phyloP scores from a whole-genome alignment of 805 yeast species.

The Zygosaccharomyces kombuchaensis region DNA sequence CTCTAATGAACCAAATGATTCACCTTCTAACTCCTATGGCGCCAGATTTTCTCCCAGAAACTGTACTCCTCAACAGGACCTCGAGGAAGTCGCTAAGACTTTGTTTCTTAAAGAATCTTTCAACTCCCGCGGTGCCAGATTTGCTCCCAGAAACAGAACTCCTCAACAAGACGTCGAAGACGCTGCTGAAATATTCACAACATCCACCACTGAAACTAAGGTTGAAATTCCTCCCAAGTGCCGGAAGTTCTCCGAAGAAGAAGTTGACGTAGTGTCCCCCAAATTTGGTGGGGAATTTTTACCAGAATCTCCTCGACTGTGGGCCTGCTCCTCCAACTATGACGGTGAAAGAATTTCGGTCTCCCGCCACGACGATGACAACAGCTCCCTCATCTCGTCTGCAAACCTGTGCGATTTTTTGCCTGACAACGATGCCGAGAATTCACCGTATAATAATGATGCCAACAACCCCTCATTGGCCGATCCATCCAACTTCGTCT shows the following conservation, averaged over 20 bases:
- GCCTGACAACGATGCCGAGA: not conserved
- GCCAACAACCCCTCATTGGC: not conserved
- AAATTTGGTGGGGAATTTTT: not conserved
- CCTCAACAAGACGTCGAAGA: not conserved
- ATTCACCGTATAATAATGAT: not conserved
- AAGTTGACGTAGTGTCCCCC: not conserved
- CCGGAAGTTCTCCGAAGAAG: not conserved
- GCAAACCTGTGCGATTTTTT: not conserved
- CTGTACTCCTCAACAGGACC: not conserved
- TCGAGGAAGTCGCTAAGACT: not conserved
- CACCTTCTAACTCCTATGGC: not conserved
- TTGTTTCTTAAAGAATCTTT: not conserved
- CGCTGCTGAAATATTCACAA: not conserved
- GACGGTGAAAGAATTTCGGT: not conserved
- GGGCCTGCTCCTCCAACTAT: not conserved
- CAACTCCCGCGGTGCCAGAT: not conserved
- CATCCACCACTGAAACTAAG: not conserved
- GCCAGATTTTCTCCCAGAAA: not conserved
- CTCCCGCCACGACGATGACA: slow-evolving; percentile 1
- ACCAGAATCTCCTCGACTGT: not conserved
- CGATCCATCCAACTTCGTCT: not conserved
- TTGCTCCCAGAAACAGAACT: not conserved
- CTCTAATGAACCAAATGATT: not conserved
- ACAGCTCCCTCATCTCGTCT: not conserved
- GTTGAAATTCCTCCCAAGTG: not conserved